A percentile compares a stretch with the other conserved stretches of the same genome.
Conservation (phyloP, 768 basidiomycete genomes). For the Hirschioporus abietinus region DNA sequence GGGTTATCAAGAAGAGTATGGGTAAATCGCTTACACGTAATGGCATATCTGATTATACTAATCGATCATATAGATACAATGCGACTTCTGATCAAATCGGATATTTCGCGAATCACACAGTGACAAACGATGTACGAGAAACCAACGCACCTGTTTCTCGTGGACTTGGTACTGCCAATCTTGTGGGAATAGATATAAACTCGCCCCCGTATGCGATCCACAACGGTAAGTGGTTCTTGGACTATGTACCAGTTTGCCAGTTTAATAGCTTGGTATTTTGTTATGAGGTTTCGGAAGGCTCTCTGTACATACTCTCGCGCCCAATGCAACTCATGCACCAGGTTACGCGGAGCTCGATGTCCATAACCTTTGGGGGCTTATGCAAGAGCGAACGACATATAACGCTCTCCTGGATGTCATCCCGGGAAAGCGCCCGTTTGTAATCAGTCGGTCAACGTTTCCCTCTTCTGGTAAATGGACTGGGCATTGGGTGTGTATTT, state of each 20-base stretch:
- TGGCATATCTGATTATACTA: neutral
- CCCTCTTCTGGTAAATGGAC: conserved; percentile 64
- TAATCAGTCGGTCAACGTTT: conserved; percentile 68
- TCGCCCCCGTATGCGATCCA: conserved; percentile 65
- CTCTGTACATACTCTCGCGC: conserved; percentile 50
- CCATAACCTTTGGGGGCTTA: conserved; percentile 67
- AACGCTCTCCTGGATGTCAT: conserved; percentile 48
- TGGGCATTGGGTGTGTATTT: conserved; percentile 57
- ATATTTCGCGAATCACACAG: conserved; percentile 63
- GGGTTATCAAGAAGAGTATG: conserved; percentile 67
- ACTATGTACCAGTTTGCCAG: conserved; percentile 11
- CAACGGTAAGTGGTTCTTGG: no score
- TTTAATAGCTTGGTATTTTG: conserved; percentile 2
- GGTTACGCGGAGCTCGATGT: conserved; percentile 61
- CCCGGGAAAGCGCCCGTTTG: conserved; percentile 60
- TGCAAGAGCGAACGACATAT: conserved; percentile 66
- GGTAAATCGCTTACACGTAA: neutral
- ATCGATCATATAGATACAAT: conserved; percentile 49
- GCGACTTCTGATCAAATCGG: conserved; percentile 60
- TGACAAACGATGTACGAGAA: conserved; percentile 38
- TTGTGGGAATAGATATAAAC: conserved; percentile 46
- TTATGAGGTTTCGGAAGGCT: conserved; percentile 45
- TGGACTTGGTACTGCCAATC: conserved; percentile 44
- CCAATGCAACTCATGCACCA: conserved; percentile 63
- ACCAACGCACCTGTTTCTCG: conserved; percentile 29